Evolutionary conservation across 169 alveolate genomes (phyloP).

Genomic region (Babesia ovata): DNA sequence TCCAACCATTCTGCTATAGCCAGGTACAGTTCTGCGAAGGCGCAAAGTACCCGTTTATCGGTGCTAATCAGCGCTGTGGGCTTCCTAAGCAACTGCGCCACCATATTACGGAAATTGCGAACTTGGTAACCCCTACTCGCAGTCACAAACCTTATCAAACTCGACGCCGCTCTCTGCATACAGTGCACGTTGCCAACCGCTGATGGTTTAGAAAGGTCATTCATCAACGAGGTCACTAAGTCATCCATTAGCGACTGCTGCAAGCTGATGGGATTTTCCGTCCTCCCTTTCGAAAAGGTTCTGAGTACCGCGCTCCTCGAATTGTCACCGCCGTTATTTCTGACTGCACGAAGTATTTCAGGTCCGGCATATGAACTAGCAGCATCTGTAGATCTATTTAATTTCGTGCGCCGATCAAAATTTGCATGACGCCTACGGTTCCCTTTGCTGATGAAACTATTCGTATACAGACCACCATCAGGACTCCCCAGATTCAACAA

Average conservation of each 20-base stretch:
- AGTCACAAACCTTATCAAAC: background rate
- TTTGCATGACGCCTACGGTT: background rate
- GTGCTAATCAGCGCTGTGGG: background rate
- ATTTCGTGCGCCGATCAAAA: background rate
- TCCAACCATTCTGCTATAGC: constrained; percentile 22
- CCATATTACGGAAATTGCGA: background rate
- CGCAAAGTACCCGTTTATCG: background rate
- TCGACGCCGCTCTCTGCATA: constrained; percentile 12
- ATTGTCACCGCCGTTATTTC: background rate
- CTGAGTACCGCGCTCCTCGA: background rate
- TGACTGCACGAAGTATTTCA: background rate
- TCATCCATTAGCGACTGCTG: background rate
- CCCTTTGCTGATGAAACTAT: no score
- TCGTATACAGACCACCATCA: background rate
- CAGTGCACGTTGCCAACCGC: background rate
- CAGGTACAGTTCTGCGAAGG: constrained; percentile 21
- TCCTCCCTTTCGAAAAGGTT: background rate
- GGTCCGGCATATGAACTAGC: background rate
- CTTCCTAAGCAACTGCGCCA: constrained; percentile 6
- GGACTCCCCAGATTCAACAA: background rate
- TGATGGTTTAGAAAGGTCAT: constrained; percentile 2
- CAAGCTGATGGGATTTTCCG: background rate
- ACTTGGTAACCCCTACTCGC: background rate
- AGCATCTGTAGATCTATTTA: background rate
- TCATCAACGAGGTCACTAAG: constrained; percentile 4